Evolutionary conservation across 2,329 filamentous ascomycete species (phyloP).

Genomic region (Hortaea sp.): DNA sequence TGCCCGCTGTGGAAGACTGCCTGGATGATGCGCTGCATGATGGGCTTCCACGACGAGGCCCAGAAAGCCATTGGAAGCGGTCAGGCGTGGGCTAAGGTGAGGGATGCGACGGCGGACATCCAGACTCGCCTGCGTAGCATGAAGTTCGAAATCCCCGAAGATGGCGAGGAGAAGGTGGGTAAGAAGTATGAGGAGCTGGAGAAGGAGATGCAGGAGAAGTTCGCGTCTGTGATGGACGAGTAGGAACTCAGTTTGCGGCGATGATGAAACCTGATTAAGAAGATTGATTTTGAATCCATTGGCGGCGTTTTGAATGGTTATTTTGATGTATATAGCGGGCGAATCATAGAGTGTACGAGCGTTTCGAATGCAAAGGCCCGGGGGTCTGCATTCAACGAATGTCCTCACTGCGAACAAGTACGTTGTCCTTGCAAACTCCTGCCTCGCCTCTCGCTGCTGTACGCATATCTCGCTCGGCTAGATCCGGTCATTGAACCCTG

Average conservation of each 20-base stretch:
- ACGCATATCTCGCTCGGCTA: no score
- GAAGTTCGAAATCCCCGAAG: constrained; percentile 90
- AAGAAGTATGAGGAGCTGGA: constrained; percentile 95
- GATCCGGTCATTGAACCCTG: no score
- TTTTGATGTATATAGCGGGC: no score
- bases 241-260: constrained; percentile 36
- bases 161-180: constrained; percentile 67
- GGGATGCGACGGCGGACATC: constrained; percentile 79
- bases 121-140: constrained; percentile 77
- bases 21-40: constrained; percentile 99
- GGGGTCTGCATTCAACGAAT: no score
- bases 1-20: constrained; percentile 99
- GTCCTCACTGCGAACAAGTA: no score
- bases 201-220: constrained; percentile 92
- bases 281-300: no score
- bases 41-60: constrained; percentile 93
- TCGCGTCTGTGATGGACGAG: constrained; percentile 91
- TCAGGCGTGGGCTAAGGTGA: constrained; percentile 68
- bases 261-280: no score
- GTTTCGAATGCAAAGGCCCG: no score
- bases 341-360: no score
- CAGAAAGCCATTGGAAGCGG: constrained; percentile 92
- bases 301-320: no score
- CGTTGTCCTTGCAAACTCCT: no score
- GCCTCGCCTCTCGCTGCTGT: no score